phyloP scores from a whole-genome alignment of 2,329 filamentous ascomycete genomes.

The Hymenoscyphus linearis region DNA sequence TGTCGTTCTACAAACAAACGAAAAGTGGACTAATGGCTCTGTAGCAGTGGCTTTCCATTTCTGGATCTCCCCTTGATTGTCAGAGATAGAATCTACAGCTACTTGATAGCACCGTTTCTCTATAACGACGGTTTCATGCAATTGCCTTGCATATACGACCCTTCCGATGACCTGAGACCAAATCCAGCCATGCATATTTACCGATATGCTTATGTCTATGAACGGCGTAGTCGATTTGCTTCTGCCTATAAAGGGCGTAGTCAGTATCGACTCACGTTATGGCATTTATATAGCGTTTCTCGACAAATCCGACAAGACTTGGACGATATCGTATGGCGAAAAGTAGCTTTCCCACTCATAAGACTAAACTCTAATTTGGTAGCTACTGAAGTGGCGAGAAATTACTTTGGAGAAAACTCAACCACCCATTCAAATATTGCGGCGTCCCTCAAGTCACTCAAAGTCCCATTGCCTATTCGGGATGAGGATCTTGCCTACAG shows the following conservation, averaged over 20 bases:
- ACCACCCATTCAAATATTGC: background rate
- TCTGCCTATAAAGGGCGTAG: too few relatives aligned
- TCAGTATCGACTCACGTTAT: background rate
- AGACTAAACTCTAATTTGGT: too few relatives aligned
- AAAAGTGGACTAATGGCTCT: background rate
- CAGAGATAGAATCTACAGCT: background rate
- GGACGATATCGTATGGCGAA: background rate
- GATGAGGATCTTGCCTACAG: background rate
- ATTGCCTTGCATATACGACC: background rate
- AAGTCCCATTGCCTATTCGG: background rate
- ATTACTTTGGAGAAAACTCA: background rate
- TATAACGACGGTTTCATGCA: background rate
- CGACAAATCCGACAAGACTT: background rate
- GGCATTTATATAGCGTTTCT: background rate
- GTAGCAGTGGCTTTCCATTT: background rate
- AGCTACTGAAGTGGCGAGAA: background rate
- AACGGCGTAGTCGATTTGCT: too few relatives aligned
- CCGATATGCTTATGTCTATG: too few relatives aligned
- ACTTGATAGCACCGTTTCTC: background rate
- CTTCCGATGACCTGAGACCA: background rate
- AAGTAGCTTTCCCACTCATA: background rate
- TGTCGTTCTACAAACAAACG: too few relatives aligned
- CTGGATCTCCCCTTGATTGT: background rate
- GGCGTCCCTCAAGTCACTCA: background rate
- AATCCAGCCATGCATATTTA: background rate